Percentiles rank a stretch among this genome's conserved stretches.
phyloP scores from a whole-genome alignment of 1,284 basidiomycete species.

The Wolfiporia cocos region DNA sequence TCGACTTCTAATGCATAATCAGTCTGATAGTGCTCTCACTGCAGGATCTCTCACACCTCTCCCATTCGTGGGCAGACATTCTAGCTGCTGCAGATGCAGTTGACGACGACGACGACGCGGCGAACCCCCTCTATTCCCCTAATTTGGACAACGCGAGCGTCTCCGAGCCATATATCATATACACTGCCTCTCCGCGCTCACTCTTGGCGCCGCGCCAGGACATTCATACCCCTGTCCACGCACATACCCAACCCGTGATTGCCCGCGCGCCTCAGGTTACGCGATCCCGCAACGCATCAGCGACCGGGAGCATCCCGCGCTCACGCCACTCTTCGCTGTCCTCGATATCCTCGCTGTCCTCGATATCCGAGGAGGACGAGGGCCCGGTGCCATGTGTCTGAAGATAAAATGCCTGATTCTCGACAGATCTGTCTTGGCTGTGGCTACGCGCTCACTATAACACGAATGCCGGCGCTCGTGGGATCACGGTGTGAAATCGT shows the following conservation, averaged over 20 bases:
- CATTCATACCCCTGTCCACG: conserved; percentile 11
- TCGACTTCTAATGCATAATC: not conserved
- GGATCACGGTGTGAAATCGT: no score
- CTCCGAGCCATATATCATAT: conserved; percentile 21
- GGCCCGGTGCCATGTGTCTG: conserved; percentile 3
- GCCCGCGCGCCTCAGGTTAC: conserved; percentile 10
- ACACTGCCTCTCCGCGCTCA: conserved; percentile 19
- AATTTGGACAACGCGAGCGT: conserved; percentile 16
- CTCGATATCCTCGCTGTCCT: conserved; percentile 24
- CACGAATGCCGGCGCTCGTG: not conserved
- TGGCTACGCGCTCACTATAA: no score
- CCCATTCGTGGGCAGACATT: conserved; percentile 20
- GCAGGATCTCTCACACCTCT: conserved; percentile 1
- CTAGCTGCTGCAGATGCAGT: conserved; percentile 12
- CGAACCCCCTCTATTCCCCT: conserved; percentile 13
- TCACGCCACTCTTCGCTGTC: conserved; percentile 25
- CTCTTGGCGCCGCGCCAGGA: conserved; percentile 1
- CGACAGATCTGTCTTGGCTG: no score
- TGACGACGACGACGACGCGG: conserved; percentile 7
- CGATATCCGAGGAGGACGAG: conserved; percentile 24
- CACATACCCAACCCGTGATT: conserved; percentile 9
- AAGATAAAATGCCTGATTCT: no score
- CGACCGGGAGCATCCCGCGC: conserved; percentile 15
- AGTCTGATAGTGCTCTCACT: not conserved
- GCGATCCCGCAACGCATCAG: conserved; percentile 5